phyloP scores from a whole-genome alignment of 1,139 yeast genomes.

The Candida pseudoviswanathii region DNA sequence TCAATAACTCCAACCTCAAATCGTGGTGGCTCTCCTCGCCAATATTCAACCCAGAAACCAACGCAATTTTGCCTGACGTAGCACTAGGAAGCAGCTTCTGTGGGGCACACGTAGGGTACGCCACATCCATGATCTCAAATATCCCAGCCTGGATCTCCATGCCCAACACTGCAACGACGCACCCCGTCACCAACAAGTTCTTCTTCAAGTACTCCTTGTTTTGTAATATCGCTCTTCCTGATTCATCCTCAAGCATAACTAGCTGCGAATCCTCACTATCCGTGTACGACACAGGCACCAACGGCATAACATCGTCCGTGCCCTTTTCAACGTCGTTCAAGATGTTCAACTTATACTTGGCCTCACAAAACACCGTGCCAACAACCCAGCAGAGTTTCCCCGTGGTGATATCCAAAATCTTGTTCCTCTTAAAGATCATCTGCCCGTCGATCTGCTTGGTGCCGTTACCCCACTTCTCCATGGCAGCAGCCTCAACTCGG shows the following conservation, averaged over 20 bases:
- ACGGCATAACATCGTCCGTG: constrained; percentile 53
- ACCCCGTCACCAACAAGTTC: constrained; percentile 77
- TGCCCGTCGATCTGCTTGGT: constrained; percentile 38
- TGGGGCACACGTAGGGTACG: constrained; percentile 65
- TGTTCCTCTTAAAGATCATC: constrained; percentile 45
- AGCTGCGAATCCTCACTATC: constrained; percentile 35
- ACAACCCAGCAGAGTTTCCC: constrained; percentile 83
- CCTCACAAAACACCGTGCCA: constrained; percentile 85
- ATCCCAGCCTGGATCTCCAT: constrained; percentile 82
- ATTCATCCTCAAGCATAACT: constrained; percentile 88
- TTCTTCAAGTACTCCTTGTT: constrained; percentile 57
- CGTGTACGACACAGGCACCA: constrained; percentile 33
- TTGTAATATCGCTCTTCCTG: constrained; percentile 78
- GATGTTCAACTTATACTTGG: constrained; percentile 83
- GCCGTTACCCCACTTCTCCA: constrained; percentile 50
- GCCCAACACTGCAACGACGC: constrained; percentile 83
- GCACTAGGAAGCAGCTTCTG: constrained; percentile 42
- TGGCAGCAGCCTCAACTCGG: constrained; percentile 51
- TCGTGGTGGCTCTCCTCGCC: constrained; percentile 42
- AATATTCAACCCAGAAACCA: constrained; percentile 75
- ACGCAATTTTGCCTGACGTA: constrained; percentile 44
- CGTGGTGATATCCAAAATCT: constrained; percentile 74
- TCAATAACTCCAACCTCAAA: constrained; percentile 60
- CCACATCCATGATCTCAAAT: constrained; percentile 81
- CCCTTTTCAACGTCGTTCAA: constrained; percentile 75